Evolutionary conservation across 225 moss, liverwort and hornwort genomes (phyloP).

Genomic region (Bryum argenteum): DNA sequence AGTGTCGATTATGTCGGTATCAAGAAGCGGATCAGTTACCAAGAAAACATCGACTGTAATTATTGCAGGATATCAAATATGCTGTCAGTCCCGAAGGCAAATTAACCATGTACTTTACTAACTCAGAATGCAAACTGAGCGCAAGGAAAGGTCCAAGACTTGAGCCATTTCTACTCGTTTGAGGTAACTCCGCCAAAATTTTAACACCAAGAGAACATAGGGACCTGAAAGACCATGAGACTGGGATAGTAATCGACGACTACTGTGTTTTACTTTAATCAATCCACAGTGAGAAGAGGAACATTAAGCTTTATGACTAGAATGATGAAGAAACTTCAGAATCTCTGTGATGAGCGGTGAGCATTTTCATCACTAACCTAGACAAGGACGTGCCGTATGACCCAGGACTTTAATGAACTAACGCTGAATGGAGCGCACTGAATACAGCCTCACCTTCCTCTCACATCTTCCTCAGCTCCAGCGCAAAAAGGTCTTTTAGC

Average conservation of each 20-base stretch:
- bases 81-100: not conserved
- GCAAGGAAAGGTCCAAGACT: not conserved
- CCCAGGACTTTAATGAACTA: not conserved
- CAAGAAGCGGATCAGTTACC: not conserved
- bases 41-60: not conserved
- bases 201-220: not conserved
- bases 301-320: not conserved
- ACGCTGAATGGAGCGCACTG: not conserved
- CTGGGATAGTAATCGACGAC: not conserved
- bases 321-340: not conserved
- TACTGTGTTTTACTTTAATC: not conserved
- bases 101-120: not conserved
- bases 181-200: not conserved
- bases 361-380: not conserved
- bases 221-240: not conserved
- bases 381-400: not conserved
- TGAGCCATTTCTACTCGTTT: not conserved
- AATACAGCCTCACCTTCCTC: conserved; percentile 36
- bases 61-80: not conserved
- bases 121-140: not conserved
- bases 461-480: conserved; percentile 47
- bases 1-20: conserved; percentile 4
- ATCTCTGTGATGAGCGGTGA: not conserved
- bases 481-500: conserved; percentile 32
- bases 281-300: not conserved